Evolutionary conservation across 805 yeast species (phyloP), one percentile per base, ranked within the genome.

Genomic region (Metschnikowia rubicola): DNA sequence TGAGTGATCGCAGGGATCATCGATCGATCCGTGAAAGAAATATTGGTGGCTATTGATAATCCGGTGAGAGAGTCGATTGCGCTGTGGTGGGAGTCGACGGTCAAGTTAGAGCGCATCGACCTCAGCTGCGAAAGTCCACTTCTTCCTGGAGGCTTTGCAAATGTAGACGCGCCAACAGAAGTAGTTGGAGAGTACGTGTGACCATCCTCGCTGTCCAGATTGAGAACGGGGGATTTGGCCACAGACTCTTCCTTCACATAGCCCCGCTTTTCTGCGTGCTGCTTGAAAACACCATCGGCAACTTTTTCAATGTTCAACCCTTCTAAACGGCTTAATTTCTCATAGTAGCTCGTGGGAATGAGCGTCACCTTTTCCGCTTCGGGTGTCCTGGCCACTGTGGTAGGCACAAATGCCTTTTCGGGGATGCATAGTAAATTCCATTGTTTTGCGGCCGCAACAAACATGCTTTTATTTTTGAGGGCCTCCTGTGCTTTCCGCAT

Each of bases 1-100:
- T 92, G 97, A 0, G 97, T 86, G 46, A 92, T 79, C 1, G 92
- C 91, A 2, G 89, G 89, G 55, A 86, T 83, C 77, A 87, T 87
- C 37, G 83, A 81, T 40, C 80, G 79, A 54, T 83, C 87, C 1
- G 84, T 80, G 41, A 81, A 67, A 0, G 89, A 83, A 8, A 82
- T 83, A 59, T 78, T 74, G 0, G 90, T 84, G 46, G 81, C 78
- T 54, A 79, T 77, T 1, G 79, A 72, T 44, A 71, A 59, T 4
- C 71, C 67, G 9, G 65, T 61, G 34, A 70, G 51, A 2, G 75
- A 66, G 17, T 68, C 73, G 11, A 58, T 41, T 19, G 64, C 43
- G 12, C 55, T 58, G 17, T 44, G 51, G 36, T 56, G 57, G n/a
- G 70, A 66, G 29, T 54, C 59, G 34, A 57, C 57, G 8, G 71